Base-by-base conservation (phyloP, 2,329 filamentous ascomycete genomes). In the Mycocentrospora acerina region DNA sequence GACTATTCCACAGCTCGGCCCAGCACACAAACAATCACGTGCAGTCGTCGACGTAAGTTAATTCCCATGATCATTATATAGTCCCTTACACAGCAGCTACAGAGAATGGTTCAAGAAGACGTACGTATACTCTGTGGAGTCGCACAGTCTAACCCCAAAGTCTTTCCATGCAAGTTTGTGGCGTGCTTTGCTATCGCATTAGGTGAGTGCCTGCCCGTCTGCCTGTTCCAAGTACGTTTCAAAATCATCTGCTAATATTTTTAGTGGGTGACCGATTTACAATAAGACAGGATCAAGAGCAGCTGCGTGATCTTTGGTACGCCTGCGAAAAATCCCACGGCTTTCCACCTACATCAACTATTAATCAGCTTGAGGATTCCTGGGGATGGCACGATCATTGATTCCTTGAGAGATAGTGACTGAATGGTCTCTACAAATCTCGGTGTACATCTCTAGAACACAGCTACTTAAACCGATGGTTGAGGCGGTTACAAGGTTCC, bases 141-240 rank as follows among this genome's bases (percentile, higher is more conserved):
- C 24, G 62, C 63, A 4, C 49, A 54, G 16, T 66, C 63, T 2
- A 66, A 68, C 18, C 36, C 42, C 2, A 64, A 58, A n/a, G 46
- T 56, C 1, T 66, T 62, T n/a, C 59, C 64, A 4, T 56, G 56
- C 28, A 66, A 60, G 15, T 63, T 66, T 22, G 59, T 66, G 7
- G 64, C 64, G 12, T 66, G 62, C 29, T 66, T 60, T 39, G 63
- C 64, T 3, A 64, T 68, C 28, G 56, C 62, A 13, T 46, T 64
- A 12, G 59, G 60, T 64, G 35, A 49, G 57, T 32, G n/a, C 19
- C 19, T 22, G 5, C 19, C 9, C 9, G 5, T 22, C 9, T 22
- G 5, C 19, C 5, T 9, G 19, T 22, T 22, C 5, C 17, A 10
- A 22, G 7, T 17, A 4, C 26, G 25, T 4, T 26, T 16, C 13